Evolutionary conservation across 2,329 filamentous ascomycete species (phyloP).

Genomic region (Zasmidium citrigriseum): DNA sequence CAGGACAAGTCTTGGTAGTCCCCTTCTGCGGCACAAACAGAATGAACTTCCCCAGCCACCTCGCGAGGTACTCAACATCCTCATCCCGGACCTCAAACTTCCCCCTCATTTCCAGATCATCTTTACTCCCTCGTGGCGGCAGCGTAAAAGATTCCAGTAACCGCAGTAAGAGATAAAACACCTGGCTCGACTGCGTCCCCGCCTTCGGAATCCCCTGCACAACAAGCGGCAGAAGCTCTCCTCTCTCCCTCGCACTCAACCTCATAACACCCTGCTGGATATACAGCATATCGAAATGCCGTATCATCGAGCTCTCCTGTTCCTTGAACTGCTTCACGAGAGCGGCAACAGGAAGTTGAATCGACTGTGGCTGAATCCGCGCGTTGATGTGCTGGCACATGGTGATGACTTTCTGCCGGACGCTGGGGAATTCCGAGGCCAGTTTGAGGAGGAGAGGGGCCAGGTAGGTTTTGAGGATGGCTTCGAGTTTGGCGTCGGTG

Average conservation of each 20-base stretch:
- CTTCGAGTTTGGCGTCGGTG: slow-evolving; percentile 79
- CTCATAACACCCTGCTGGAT: slow-evolving; percentile 79
- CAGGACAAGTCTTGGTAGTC: slow-evolving; percentile 51
- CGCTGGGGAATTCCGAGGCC: slow-evolving; percentile 74
- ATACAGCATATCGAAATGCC: slow-evolving; percentile 85
- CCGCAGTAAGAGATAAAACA: slow-evolving; percentile 82
- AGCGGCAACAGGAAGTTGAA: slow-evolving; percentile 80
- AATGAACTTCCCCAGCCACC: slow-evolving; percentile 76
- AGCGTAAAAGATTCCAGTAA: slow-evolving; percentile 71
- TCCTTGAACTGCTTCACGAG: slow-evolving; percentile 90
- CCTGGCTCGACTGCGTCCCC: slow-evolving; percentile 59
- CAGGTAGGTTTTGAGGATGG: slow-evolving; percentile 76
- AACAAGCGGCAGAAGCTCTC: slow-evolving; percentile 70
- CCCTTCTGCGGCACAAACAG: slow-evolving; percentile 56
- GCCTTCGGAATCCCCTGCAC: slow-evolving; percentile 66
- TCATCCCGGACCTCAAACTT: slow-evolving; percentile 67
- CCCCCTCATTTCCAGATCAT: slow-evolving; percentile 69
- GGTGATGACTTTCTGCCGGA: slow-evolving; percentile 76
- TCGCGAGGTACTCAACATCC: slow-evolving; percentile 73
- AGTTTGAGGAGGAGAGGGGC: slow-evolving; percentile 83
- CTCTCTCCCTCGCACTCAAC: slow-evolving; percentile 62
- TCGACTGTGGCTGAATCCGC: slow-evolving; percentile 59
- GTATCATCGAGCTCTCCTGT: slow-evolving; percentile 69
- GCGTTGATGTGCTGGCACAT: slow-evolving; percentile 73
- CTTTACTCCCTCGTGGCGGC: slow-evolving; percentile 74